These are phyloP conservation scores for Candida yuanshanica DNA, from an alignment of 805 yeast genomes.

Conservation along the genomic window DNA sequence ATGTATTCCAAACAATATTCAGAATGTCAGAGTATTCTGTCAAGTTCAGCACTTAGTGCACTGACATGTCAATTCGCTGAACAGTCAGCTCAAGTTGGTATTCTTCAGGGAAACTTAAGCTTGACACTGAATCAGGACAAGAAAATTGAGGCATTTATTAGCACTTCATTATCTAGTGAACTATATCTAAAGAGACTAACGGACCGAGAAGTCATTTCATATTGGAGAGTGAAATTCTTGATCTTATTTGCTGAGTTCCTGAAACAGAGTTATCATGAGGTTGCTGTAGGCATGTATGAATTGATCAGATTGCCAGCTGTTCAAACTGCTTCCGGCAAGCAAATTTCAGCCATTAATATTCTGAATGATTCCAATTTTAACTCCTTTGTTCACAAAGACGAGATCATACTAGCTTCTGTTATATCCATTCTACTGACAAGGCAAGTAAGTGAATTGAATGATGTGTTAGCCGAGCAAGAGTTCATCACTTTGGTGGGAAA, in stretches of 20 bases:
- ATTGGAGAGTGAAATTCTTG: constrained; percentile 23
- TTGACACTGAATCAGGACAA: constrained; percentile 20
- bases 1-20: constrained; percentile 13
- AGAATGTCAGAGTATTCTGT: constrained; percentile 18
- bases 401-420: constrained; percentile 15
- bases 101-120: constrained; percentile 15
- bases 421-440: constrained; percentile 17
- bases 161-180: constrained; percentile 19
- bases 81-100: constrained; percentile 16
- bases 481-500: constrained; percentile 18
- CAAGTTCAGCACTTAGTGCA: constrained; percentile 11
- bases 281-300: constrained; percentile 7
- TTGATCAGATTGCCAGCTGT: constrained; percentile 15
- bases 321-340: constrained; percentile 13
- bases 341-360: constrained; percentile 15
- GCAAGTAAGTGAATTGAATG: constrained; percentile 13
- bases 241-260: constrained; percentile 22
- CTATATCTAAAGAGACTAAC: constrained; percentile 20
- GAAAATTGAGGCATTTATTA: constrained; percentile 17
- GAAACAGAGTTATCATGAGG: constrained; percentile 18
- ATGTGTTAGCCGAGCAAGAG: constrained; percentile 12
- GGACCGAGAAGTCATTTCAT: constrained; percentile 18
- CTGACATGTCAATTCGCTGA: constrained; percentile 19
- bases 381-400: constrained; percentile 19
- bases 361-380: constrained; percentile 14